phyloP scores from a whole-genome alignment of 225 moss, liverwort and hornwort species.

The Thuidium tamariscinum region DNA sequence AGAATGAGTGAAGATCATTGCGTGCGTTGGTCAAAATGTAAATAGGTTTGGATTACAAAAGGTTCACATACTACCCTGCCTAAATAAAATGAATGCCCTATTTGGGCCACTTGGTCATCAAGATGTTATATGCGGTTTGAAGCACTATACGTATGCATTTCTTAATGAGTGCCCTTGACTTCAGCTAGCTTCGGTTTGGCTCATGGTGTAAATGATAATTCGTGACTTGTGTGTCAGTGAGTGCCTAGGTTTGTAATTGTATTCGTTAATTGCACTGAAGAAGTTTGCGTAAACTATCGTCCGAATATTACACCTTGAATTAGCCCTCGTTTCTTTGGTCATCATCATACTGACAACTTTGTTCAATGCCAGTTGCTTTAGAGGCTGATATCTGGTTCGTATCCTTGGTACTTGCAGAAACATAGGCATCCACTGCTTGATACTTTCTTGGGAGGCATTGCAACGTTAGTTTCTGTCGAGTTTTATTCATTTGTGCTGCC shows the following conservation, averaged over 20 bases:
- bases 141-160: not conserved
- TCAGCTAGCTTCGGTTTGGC: not conserved
- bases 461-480: constrained; percentile 65
- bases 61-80: not conserved
- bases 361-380: not conserved
- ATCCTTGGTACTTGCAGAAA: constrained; percentile 29
- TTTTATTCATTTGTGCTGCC: constrained; percentile 88
- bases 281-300: not conserved
- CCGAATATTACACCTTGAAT: not conserved
- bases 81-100: not conserved
- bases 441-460: constrained; percentile 44
- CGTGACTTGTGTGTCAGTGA: not conserved
- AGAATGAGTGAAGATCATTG: not conserved
- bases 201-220: not conserved
- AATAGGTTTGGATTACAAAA: not conserved
- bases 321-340: not conserved
- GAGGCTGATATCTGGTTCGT: not conserved
- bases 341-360: not conserved
- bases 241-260: not conserved
- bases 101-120: not conserved
- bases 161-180: not conserved
- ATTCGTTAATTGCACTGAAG: not conserved
- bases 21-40: not conserved
- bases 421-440: constrained; percentile 44
- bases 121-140: not conserved